Evolutionary conservation across 345 rosid species (phyloP), one percentile per base, ranked within the genome.

Genomic region (Litchi chinensis): DNA sequence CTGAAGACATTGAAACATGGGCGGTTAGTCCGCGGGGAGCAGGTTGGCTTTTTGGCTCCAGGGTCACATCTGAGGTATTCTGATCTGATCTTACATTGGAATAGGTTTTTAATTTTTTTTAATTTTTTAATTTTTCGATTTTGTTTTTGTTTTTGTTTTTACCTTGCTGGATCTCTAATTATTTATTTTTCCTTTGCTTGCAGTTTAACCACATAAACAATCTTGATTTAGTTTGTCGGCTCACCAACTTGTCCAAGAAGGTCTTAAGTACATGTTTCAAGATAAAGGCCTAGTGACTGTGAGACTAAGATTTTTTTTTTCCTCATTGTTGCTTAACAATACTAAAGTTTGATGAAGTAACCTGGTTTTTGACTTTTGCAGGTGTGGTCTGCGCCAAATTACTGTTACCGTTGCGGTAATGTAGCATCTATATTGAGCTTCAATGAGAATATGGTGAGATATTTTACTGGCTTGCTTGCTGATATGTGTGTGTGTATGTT

Each of bases 371-470:
- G 50, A 71, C 37, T 66, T 78, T 81, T 84, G 59, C 82, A 97
- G 99, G 99, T 97, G 68, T 97, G 99, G 99, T 97, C 98, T 82
- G 99, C 99, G 0, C 99, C 98, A 52, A 97, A 97, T 83, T 97
- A 97, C 79, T 97, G 99, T 85, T 97, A 97, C 79, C 98, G 99
- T 13, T 97, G 99, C 85, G 98, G 99, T 76, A 97, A 97, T 81
- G 99, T 97, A 63, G 99, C 99, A 77, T 97, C 99, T 50, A 94
- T 97, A 83, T 88, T 97, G 93, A 94, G 98, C 85, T 97, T 93
- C 87, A 94, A 91, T 82, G 99, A 97, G 84, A 94, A 90, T 78
- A 94, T 94, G 98, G 99, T 91, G 76, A 90, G 91, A 24, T 77
- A 50, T 79, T 72, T 68, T 39, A 11, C 26, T 44, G 6, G 69